Base-by-base conservation (phyloP, 1,284 basidiomycete species). In the Amylostereum areolatum region DNA sequence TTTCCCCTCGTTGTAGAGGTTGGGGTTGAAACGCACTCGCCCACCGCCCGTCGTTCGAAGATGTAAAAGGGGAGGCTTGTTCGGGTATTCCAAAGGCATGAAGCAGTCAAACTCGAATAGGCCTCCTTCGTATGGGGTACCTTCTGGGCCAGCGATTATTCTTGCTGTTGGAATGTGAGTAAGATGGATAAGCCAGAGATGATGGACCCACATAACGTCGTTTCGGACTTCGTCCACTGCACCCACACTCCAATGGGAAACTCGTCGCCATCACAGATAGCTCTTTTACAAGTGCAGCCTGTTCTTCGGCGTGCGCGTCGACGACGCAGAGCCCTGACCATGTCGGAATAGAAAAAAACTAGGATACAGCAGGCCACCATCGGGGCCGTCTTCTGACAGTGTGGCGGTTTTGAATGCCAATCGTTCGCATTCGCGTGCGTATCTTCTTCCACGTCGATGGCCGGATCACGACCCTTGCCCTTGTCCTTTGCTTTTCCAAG, bases 61-160 rank as follows among this genome's bases (percentile, higher is more conserved):
- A 54, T 76, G 70, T 63, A 79, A 64, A 45, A 65, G 61, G 24
- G 77, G 77, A 10, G 76, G 71, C 11, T 41, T 59, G 44, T 69
- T 59, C 3, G 77, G 76, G 58, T 79, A 79, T 48, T 72, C 60
- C 11, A 78, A 57, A 11, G 77, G 77, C 50, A 80, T 67, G 57
- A 74, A 77, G 53, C 74, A 74, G 56, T 80, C 77, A 52, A 80
- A 80, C 59, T 78, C 78, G 57, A 78, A 79, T n/a, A 80, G 60
- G 2, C 77, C 77, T 10, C 71, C 71, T 6, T 70, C 70, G 58
- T 80, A 80, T 2, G 77, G 78, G 18, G 77, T 79, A 30, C 68
- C 72, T 48, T 73, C 72, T 9, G 77, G 77, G 2, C 77, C 77
- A 18, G 77, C 77, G 49, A 80, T 79, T 69, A 81, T 70, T 43